These are phyloP conservation scores for Mollisia scopiformis DNA, from an alignment of 2,329 filamentous ascomycete species.

Conservation along the genomic window DNA sequence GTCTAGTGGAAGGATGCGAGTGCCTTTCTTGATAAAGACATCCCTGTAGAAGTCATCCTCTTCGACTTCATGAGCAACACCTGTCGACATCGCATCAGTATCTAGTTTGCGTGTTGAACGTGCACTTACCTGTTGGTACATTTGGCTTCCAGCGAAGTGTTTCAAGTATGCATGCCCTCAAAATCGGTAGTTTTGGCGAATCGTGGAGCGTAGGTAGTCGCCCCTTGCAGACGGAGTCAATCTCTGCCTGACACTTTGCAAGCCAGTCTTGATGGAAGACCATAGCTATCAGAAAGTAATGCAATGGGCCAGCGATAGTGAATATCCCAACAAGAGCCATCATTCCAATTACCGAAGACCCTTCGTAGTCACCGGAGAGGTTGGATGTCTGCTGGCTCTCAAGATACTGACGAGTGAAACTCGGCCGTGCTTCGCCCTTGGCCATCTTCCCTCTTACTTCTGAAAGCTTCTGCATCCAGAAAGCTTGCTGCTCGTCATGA, in stretches of 20 bases:
- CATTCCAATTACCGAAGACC: constrained; percentile 35
- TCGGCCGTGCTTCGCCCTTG: constrained; percentile 40
- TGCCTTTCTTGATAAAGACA: constrained; percentile 19
- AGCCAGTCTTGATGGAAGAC: background rate
- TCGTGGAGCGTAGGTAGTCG: constrained; percentile 52
- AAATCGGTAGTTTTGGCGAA: constrained; percentile 43
- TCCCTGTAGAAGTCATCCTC: constrained; percentile 54
- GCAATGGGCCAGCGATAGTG: constrained; percentile 36
- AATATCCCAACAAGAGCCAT: constrained; percentile 41
- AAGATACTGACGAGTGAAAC: constrained; percentile 45
- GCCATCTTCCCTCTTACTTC: constrained; percentile 42
- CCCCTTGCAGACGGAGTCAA: constrained; percentile 49
- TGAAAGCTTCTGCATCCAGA: constrained; percentile 42
- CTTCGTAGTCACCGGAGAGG: constrained; percentile 28
- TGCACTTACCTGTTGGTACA: constrained; percentile 38
- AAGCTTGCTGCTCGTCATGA: constrained; percentile 50
- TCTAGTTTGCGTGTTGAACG: background rate
- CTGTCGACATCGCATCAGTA: constrained; percentile 32
- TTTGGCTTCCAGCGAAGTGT: constrained; percentile 48
- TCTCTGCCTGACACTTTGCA: background rate
- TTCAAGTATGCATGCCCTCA: constrained; percentile 50
- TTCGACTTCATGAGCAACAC: constrained; percentile 55
- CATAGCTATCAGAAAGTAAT: constrained; percentile 29
- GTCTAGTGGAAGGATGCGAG: background rate
- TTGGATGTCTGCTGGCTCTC: constrained; percentile 31